Conservation (phyloP, 345 rosid genomes). For the Carallia brachiata region DNA sequence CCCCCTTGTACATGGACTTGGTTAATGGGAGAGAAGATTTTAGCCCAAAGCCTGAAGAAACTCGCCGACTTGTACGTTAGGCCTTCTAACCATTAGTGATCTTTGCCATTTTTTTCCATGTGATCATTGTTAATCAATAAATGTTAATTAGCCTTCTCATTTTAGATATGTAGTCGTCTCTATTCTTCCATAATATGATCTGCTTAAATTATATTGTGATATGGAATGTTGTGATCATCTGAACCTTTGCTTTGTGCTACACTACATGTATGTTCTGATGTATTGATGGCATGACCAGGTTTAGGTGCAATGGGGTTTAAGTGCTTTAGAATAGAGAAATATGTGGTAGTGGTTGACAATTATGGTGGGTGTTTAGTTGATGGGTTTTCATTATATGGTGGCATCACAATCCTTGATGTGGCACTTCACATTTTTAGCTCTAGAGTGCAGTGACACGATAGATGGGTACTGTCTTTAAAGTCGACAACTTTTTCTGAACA, state of each 20-base stretch:
- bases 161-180: neutral
- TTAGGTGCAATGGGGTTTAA: neutral
- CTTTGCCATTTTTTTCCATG: neutral
- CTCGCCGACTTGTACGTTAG: conserved; percentile 75
- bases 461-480: neutral
- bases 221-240: no score
- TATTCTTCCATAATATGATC: no score
- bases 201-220: no score
- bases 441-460: neutral
- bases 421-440: neutral
- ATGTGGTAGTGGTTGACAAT: neutral
- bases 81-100: no score
- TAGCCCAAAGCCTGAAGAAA: conserved; percentile 93
- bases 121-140: neutral
- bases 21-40: conserved; percentile 94
- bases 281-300: neutral
- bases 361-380: neutral
- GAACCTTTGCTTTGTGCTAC: conserved; percentile 2
- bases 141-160: neutral
- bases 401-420: neutral
- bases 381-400: neutral
- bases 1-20: conserved; percentile 94
- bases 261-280: neutral
- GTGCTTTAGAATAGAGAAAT: neutral
- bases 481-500: neutral